Conservation (phyloP, 805 yeast species). For the Nakazawaea wyomingensis region DNA sequence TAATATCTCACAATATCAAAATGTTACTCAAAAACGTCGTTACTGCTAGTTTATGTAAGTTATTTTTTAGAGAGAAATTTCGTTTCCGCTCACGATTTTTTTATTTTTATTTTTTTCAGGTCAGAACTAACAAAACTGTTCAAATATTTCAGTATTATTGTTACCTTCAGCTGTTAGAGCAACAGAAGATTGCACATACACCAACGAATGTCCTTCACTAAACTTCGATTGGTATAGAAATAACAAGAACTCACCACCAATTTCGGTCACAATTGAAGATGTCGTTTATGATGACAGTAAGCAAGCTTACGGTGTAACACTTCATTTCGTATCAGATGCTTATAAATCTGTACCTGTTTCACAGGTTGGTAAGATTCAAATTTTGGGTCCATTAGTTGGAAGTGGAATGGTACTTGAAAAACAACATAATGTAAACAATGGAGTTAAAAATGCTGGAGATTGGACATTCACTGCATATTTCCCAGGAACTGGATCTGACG, state of each 20-base stretch:
- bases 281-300: background rate
- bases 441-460: background rate
- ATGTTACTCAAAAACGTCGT: too few relatives aligned
- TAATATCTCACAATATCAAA: too few relatives aligned
- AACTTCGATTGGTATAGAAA: background rate
- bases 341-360: background rate
- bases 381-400: background rate
- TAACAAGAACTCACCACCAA: background rate
- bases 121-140: too few relatives aligned
- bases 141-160: too few relatives aligned
- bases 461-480: background rate
- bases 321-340: background rate
- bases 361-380: background rate
- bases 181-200: too few relatives aligned
- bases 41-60: too few relatives aligned
- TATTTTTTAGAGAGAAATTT: too few relatives aligned
- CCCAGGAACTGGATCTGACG: background rate
- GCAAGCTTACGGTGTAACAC: background rate
- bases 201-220: constrained; percentile 1
- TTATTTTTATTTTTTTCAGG: too few relatives aligned
- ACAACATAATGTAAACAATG: background rate
- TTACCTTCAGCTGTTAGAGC: too few relatives aligned
- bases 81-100: too few relatives aligned
- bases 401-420: background rate
- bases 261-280: background rate